Percentiles rank a stretch among this genome's conserved stretches.
Conservation (phyloP, 2,329 filamentous ascomycete genomes). For the Scedosporium minutisporum region DNA sequence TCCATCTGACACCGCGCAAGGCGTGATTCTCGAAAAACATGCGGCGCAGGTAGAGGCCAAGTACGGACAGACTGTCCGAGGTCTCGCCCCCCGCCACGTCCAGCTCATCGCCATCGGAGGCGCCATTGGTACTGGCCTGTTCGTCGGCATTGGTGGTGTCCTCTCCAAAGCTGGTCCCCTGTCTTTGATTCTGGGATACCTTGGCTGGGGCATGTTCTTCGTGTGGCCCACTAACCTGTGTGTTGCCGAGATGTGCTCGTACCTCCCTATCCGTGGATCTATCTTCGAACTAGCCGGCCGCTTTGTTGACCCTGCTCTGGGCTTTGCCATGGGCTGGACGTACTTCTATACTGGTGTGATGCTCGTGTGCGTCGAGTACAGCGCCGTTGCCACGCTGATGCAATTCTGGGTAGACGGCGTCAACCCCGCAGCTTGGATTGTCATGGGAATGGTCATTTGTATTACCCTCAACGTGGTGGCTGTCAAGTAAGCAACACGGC, state of each 20-base stretch:
- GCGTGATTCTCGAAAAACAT: too few relatives aligned
- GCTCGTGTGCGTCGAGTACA: slow-evolving; percentile 35
- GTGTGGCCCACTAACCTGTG: slow-evolving; percentile 33
- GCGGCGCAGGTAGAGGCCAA: too few relatives aligned
- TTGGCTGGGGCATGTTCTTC: slow-evolving; percentile 33
- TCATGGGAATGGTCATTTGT: slow-evolving; percentile 34
- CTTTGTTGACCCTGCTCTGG: slow-evolving; percentile 47
- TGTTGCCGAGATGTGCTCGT: slow-evolving; percentile 49
- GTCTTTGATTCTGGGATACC: slow-evolving; percentile 33
- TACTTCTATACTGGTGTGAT: slow-evolving; percentile 38
- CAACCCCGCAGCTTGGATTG: slow-evolving; percentile 39
- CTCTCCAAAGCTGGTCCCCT: slow-evolving; percentile 28
- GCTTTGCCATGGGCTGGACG: slow-evolving; percentile 45
- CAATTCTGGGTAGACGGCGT: slow-evolving; percentile 31
- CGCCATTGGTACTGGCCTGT: slow-evolving; percentile 27
- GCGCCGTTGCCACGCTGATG: slow-evolving; percentile 33
- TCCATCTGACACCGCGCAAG: too few relatives aligned
- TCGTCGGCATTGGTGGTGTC: too few relatives aligned
- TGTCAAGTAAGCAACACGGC: slow-evolving; percentile 14
- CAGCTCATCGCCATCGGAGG: slow-evolving; percentile 41
- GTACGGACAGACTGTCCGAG: slow-evolving; percentile 5
- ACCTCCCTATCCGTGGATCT: slow-evolving; percentile 42
- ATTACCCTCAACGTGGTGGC: slow-evolving; percentile 36
- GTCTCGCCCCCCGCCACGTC: slow-evolving; percentile 26
- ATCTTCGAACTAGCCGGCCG: slow-evolving; percentile 45